Conservation (phyloP, 2,329 filamentous ascomycete species). For the Didymella arachidicola region DNA sequence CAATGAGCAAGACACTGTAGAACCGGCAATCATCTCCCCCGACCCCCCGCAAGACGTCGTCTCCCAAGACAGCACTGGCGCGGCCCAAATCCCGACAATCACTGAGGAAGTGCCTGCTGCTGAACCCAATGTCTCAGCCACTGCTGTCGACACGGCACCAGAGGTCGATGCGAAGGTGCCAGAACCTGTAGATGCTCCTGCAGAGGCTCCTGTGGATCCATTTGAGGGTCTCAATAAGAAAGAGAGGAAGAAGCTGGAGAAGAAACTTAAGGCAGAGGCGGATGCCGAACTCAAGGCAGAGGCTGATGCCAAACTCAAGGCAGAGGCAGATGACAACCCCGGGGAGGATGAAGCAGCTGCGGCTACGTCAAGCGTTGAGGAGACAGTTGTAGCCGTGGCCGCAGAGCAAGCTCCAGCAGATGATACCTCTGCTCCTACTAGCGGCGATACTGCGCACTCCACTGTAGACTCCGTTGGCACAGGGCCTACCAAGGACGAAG, state of each 20-base stretch:
- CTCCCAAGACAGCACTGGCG: too few species aligned
- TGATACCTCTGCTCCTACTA: background rate
- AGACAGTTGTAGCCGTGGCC: background rate
- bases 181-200: background rate
- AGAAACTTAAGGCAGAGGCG: conserved; percentile 18
- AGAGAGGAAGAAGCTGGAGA: conserved; percentile 36
- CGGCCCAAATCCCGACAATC: background rate
- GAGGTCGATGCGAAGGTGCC: background rate
- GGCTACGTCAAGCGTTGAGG: background rate
- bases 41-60: background rate
- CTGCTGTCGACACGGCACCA: background rate
- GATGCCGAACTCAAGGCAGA: conserved; percentile 11
- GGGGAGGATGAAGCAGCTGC: conserved; percentile 10
- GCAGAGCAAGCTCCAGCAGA: background rate
- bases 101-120: background rate
- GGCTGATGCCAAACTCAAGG: conserved; percentile 9
- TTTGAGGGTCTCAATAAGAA: conserved; percentile 17
- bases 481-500: background rate
- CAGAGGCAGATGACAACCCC: conserved; percentile 6
- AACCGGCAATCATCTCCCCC: background rate
- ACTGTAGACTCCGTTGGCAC: background rate
- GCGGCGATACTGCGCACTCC: background rate
- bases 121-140: conserved; percentile 16
- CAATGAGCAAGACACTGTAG: background rate
- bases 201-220: background rate